phyloP scores from a whole-genome alignment of 1,284 basidiomycete genomes.

The Macrocybe sp. region DNA sequence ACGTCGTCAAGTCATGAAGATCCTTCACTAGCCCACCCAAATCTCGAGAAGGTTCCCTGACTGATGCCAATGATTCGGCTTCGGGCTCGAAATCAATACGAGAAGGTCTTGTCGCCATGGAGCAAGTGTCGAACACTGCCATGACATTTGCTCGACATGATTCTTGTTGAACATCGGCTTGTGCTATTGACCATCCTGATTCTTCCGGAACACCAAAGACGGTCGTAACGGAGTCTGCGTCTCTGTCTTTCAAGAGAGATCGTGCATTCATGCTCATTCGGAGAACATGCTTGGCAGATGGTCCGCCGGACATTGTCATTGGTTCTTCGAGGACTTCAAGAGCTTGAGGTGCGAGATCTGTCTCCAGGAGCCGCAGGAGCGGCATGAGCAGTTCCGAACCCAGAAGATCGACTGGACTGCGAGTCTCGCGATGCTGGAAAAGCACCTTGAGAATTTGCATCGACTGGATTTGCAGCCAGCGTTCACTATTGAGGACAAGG shows the following conservation, averaged over 20 bases:
- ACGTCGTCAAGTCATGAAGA: constrained; percentile 81
- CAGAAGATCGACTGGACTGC: constrained; percentile 67
- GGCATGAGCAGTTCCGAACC: constrained; percentile 91
- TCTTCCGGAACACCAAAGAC: constrained; percentile 80
- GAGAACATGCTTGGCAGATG: constrained; percentile 78
- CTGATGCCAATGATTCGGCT: constrained; percentile 33
- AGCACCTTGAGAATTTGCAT: constrained; percentile 89
- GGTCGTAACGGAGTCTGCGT: constrained; percentile 51
- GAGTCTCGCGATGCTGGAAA: constrained; percentile 81
- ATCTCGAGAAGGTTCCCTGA: constrained; percentile 51
- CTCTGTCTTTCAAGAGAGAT: constrained; percentile 32
- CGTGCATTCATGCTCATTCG: constrained; percentile 77
- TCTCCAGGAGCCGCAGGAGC: constrained; percentile 79
- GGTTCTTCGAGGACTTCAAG: constrained; percentile 92
- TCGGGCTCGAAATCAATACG: constrained; percentile 69
- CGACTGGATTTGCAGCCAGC: constrained; percentile 78
- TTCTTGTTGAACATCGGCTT: constrained; percentile 54
- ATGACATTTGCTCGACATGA: constrained; percentile 73
- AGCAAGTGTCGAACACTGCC: constrained; percentile 82
- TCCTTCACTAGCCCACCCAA: constrained; percentile 85
- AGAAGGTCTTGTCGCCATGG: constrained; percentile 67
- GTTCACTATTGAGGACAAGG: constrained; percentile 80
- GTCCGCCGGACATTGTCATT: constrained; percentile 66
- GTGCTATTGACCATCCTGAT: constrained; percentile 84
- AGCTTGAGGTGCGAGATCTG: constrained; percentile 80